Evolutionary conservation across 495 filamentous ascomycete species (phyloP).

Genomic region (Hypoxylon subgilvum): DNA sequence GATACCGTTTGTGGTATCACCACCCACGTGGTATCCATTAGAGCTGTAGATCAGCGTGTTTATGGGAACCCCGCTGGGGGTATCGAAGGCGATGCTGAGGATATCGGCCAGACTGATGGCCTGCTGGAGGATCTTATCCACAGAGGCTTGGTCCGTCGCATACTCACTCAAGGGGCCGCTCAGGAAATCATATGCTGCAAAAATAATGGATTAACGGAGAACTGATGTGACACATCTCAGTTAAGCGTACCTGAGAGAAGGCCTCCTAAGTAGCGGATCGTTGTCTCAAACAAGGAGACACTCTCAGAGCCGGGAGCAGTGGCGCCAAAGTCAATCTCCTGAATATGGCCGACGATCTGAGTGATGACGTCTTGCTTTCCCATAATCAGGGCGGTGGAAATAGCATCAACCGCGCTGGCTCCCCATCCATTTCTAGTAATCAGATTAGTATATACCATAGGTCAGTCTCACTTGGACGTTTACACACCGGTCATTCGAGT

Average conservation of each 20-base stretch:
- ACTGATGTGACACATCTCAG: neutral
- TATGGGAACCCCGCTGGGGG: slow-evolving; percentile 74
- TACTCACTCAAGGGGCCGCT: slow-evolving; percentile 69
- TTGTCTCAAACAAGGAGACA: slow-evolving; percentile 87
- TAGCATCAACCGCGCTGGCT: slow-evolving; percentile 80
- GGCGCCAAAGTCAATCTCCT: slow-evolving; percentile 69
- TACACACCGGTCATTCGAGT: slow-evolving; percentile 70
- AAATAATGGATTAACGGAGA: neutral
- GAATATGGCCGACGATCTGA: slow-evolving; percentile 71
- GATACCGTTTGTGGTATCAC: slow-evolving; percentile 65
- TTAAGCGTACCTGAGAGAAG: slow-evolving; percentile 65
- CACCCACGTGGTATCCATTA: slow-evolving; percentile 49
- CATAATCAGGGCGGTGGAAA: slow-evolving; percentile 84
- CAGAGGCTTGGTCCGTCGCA: slow-evolving; percentile 50
- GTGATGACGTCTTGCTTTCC: slow-evolving; percentile 67
- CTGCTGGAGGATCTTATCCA: slow-evolving; percentile 67
- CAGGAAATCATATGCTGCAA: slow-evolving; percentile 75
- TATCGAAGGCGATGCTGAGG: slow-evolving; percentile 79
- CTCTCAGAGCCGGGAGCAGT: slow-evolving; percentile 51
- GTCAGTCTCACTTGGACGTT: neutral
- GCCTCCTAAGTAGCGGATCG: slow-evolving; percentile 84
- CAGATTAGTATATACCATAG: slow-evolving; percentile 12
- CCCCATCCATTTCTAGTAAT: slow-evolving; percentile 79
- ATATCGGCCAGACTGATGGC: slow-evolving; percentile 71
- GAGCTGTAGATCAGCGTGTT: slow-evolving; percentile 70